A percentile compares a stretch with the other conserved stretches of the same genome.
These are phyloP conservation scores for Cordyceps fumosorosea DNA, from an alignment of 2,329 filamentous ascomycete genomes.

Conservation along the genomic window DNA sequence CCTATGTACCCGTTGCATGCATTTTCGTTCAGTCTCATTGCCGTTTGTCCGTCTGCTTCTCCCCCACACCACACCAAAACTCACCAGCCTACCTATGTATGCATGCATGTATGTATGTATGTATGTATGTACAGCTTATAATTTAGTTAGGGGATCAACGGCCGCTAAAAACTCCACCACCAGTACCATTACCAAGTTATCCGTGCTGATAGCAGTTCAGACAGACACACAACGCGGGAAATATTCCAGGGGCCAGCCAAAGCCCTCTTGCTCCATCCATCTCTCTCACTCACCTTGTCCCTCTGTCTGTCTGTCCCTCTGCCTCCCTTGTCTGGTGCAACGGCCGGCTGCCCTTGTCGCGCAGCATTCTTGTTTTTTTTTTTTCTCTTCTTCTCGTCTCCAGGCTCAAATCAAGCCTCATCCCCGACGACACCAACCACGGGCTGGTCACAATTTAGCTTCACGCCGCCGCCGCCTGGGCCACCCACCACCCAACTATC, in stretches of 20 bases:
- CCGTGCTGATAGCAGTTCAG: too few relatives aligned
- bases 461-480: slow-evolving; percentile 3
- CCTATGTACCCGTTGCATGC: too few relatives aligned
- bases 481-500: neutral
- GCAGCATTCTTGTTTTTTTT: neutral
- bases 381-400: neutral
- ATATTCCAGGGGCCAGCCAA: neutral
- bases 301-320: neutral
- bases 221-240: too few relatives aligned
- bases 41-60: too few relatives aligned
- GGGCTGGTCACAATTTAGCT: slow-evolving; percentile 5
- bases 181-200: neutral
- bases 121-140: too few relatives aligned
- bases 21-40: too few relatives aligned
- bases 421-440: neutral
- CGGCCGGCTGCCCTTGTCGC: neutral
- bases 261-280: neutral
- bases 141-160: neutral
- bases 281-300: neutral
- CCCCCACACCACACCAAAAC: too few relatives aligned
- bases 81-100: too few relatives aligned
- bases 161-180: neutral
- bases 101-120: too few relatives aligned
- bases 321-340: neutral
- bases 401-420: neutral